Conservation (phyloP, 1,284 basidiomycete genomes). For the Phellopilus nigrolimitatus region DNA sequence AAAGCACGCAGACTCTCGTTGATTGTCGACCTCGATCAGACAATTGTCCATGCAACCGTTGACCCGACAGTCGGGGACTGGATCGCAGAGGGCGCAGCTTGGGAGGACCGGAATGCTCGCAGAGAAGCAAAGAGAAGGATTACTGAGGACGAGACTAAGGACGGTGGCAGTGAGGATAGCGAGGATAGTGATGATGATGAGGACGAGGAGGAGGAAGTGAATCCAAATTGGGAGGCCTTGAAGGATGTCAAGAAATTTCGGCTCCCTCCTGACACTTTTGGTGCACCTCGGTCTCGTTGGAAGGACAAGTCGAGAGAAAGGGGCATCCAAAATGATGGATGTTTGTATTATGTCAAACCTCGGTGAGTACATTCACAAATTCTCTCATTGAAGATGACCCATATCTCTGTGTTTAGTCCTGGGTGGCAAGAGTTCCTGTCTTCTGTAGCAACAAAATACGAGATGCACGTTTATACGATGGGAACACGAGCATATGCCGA, state of each 20-base stretch:
- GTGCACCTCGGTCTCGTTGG: slow-evolving; percentile 34
- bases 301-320: slow-evolving; percentile 51
- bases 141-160: slow-evolving; percentile 24
- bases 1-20: slow-evolving; percentile 80
- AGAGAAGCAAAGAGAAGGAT: slow-evolving; percentile 32
- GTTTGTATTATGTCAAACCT: slow-evolving; percentile 97
- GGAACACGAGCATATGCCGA: slow-evolving; percentile 96
- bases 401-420: slow-evolving; percentile 54
- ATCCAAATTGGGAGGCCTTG: slow-evolving; percentile 87
- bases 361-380: slow-evolving; percentile 48
- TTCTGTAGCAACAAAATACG: slow-evolving; percentile 74
- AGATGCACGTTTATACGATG: slow-evolving; percentile 99
- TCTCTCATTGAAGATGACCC: slow-evolving; percentile 13
- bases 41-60: slow-evolving; percentile 97
- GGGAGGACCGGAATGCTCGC: slow-evolving; percentile 51
- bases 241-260: slow-evolving; percentile 87
- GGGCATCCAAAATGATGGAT: slow-evolving; percentile 67
- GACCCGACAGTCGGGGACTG: slow-evolving; percentile 98
- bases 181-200: slow-evolving; percentile 37
- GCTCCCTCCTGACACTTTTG: slow-evolving; percentile 76
- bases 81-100: slow-evolving; percentile 80
- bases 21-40: slow-evolving; percentile 98
- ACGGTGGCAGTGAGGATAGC: slow-evolving; percentile 34
- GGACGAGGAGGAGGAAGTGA: slow-evolving; percentile 50
- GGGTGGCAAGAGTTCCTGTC: slow-evolving; percentile 80